These are phyloP conservation scores for Trypanosoma cruzi DNA, from an alignment of 208 protist genomes.

Conservation along the genomic window DNA sequence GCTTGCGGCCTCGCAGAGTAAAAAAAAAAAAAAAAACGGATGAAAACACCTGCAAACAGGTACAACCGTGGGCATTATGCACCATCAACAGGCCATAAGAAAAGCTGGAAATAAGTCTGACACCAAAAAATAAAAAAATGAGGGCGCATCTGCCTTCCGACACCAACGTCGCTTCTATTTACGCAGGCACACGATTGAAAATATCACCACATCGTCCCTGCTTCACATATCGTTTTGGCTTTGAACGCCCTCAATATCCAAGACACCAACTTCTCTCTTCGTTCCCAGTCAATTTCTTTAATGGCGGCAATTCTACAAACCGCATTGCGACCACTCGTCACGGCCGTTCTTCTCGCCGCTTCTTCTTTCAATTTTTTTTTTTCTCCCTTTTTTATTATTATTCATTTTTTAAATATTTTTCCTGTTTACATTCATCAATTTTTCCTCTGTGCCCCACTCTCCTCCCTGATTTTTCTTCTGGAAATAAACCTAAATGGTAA, in stretches of 20 bases:
- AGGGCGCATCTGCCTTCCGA: background rate
- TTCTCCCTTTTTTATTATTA: no score
- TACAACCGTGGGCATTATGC: background rate
- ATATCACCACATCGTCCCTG: background rate
- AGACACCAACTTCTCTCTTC: background rate
- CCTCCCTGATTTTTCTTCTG: no score
- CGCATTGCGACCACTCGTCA: background rate
- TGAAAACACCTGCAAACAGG: background rate
- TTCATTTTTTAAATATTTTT: background rate
- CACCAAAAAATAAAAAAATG: no score
- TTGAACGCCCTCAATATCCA: background rate
- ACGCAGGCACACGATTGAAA: background rate
- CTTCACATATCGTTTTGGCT: background rate
- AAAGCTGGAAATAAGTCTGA: background rate
- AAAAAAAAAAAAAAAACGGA: background rate
- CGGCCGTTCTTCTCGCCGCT: no score
- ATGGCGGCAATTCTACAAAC: background rate
- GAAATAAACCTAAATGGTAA: no score
- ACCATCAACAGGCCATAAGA: slow-evolving; percentile 2
- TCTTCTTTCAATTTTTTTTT: no score
- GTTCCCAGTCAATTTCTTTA: background rate
- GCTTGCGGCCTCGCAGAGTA: background rate
- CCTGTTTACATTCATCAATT: background rate
- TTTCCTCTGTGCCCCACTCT: background rate
- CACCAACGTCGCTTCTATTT: background rate